Base-by-base conservation (phyloP, 345 rosid genomes). In the Pistacia integerrima region DNA sequence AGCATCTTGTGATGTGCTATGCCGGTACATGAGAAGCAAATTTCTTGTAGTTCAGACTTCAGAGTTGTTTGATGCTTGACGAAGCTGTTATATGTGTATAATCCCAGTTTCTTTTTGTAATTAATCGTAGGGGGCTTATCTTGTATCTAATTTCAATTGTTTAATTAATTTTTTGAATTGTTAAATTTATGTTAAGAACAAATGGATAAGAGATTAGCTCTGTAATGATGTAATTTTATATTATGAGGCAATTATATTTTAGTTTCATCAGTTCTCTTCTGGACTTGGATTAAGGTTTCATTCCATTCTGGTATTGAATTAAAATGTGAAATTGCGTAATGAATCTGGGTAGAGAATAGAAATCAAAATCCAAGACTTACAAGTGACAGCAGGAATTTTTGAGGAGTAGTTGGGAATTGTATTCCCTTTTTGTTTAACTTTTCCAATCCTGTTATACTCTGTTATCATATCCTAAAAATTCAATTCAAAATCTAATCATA, bases 11-110 rank as follows among this genome's bases (percentile, higher is more conserved):
- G 64, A 69, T 4, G 70, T 2, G 13, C 16, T 38, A 70, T 38
- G 35, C 3, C 0, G 64, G 63, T 48, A 58, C 16, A 0, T 28
- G 67, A 57, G 48, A 70, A 67, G 68, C 36, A 54, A 67, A 77
- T 69, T 62, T 67, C 70, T 25, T 49, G 72, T 62, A 41, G 35
- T 67, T 73, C 36, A n/a, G n/a, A n/a, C n/a, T n/a, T 25, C 25
- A 30, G 69, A 65, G 64, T 76, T 74, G 18, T 14, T 14, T 64
- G 33, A 70, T 78, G 63, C 35, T n/a, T 64, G 73, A 74, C 20
- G 25, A 70, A 71, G 68, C 48, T 69, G 77, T 78, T 69, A 46
- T 36, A 48, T 57, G 85, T 84, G 81, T 65, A 85, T 84, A 81
- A 75, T 64, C 70, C 64, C 70, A 36, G 56, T 67, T 74, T 73